These are phyloP conservation scores for Aechmea fasciata DNA, from an alignment of 176 grass and related monocot genomes.

Conservation along the genomic window DNA sequence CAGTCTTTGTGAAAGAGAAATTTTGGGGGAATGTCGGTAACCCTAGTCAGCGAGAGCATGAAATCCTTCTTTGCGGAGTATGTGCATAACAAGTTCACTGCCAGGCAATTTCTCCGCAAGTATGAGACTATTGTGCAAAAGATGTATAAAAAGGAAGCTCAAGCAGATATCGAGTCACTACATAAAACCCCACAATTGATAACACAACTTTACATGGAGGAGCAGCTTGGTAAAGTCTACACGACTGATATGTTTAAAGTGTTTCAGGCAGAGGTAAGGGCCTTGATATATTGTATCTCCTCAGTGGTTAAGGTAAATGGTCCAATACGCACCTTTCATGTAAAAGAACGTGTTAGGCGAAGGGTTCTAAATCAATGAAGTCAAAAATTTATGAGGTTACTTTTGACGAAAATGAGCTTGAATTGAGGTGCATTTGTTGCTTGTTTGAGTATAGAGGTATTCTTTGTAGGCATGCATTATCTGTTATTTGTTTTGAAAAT, in stretches of 20 bases:
- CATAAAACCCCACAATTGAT: constrained; percentile 8
- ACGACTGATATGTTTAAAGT: not conserved
- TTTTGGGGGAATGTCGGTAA: constrained; percentile 26
- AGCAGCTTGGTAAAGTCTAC: constrained; percentile 12
- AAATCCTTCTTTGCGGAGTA: constrained; percentile 9
- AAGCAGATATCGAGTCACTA: not conserved
- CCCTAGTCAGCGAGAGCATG: not conserved
- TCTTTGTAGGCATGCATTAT: constrained; percentile 15
- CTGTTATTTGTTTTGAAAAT: constrained; percentile 8
- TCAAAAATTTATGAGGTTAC: constrained; percentile 2
- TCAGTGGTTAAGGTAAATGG: not conserved
- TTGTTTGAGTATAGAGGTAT: constrained; percentile 8
- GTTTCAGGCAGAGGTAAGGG: constrained; percentile 7
- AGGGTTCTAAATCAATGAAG: constrained; percentile 5
- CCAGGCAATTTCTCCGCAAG: constrained; percentile 2
- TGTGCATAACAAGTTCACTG: constrained; percentile 1
- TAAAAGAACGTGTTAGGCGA: constrained; percentile 12
- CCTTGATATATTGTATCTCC: constrained; percentile 12
- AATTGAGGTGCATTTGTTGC: constrained; percentile 11
- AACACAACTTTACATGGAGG: constrained; percentile 13
- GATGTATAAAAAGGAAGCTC: constrained; percentile 9
- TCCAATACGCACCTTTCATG: constrained; percentile 1
- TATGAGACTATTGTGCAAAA: constrained; percentile 4
- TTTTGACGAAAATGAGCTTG: constrained; percentile 3
- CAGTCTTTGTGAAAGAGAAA: constrained; percentile 17